phyloP scores from a whole-genome alignment of 2,329 filamentous ascomycete genomes.

The Fusarium nodosum region DNA sequence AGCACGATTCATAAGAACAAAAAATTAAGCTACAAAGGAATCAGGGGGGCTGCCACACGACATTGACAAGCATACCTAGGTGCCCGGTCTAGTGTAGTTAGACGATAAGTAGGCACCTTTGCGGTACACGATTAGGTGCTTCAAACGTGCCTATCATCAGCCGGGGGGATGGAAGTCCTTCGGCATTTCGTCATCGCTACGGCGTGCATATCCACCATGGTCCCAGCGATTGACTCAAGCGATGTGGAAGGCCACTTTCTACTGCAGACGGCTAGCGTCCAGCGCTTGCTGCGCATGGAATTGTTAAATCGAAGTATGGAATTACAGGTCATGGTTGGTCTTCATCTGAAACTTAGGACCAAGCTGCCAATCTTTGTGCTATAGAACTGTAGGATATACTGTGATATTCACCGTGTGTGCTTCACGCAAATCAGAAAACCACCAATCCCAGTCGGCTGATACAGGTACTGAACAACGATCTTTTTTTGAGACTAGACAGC shows the following conservation, averaged over 20 bases:
- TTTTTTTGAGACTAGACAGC: not conserved
- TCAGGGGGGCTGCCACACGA: conserved; percentile 22
- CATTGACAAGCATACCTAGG: not conserved
- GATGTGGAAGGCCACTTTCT: conserved; percentile 17
- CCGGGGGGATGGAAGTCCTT: conserved; percentile 22
- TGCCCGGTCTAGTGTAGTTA: too few relatives aligned
- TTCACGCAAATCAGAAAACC: not conserved
- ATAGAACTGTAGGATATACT: not conserved
- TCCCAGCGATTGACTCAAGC: conserved; percentile 22
- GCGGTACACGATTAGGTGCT: conserved; percentile 9
- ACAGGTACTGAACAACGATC: not conserved
- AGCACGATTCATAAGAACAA: conserved; percentile 8
- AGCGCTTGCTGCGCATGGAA: conserved; percentile 38
- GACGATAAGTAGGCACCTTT: not conserved
- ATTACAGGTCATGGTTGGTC: conserved; percentile 9
- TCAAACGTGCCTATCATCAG: conserved; percentile 15
- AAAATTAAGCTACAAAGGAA: conserved; percentile 4
- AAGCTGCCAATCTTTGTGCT: not conserved
- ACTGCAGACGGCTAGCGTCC: conserved; percentile 17
- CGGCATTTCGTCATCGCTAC: conserved; percentile 38
- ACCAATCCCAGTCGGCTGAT: not conserved
- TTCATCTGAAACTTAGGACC: not conserved
- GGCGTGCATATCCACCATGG: conserved; percentile 11
- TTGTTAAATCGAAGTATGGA: conserved; percentile 11
- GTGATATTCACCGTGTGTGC: not conserved